Percentiles rank a stretch among this genome's conserved stretches.
phyloP scores from a whole-genome alignment of 2,329 filamentous ascomycete genomes.

The Venturia pyrina region DNA sequence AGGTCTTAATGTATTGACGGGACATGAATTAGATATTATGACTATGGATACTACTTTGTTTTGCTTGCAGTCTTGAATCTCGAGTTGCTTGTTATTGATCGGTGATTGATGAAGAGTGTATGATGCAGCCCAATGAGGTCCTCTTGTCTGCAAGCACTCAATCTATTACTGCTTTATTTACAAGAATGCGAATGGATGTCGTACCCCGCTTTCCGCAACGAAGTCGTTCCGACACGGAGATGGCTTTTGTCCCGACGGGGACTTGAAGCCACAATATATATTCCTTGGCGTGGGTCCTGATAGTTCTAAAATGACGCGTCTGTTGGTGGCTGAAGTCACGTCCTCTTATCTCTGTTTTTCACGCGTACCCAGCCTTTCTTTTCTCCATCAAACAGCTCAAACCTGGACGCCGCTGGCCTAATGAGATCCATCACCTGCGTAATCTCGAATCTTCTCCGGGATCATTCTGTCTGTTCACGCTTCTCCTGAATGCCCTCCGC shows the following conservation, averaged over 20 bases:
- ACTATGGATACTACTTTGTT: neutral
- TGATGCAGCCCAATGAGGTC: neutral
- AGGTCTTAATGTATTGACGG: slow-evolving; percentile 2
- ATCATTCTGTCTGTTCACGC: neutral
- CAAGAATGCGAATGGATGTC: neutral
- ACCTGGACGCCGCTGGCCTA: neutral
- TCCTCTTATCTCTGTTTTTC: neutral
- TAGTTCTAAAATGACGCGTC: neutral
- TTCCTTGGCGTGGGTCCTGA: neutral
- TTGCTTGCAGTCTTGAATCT: neutral
- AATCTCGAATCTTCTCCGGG: neutral
- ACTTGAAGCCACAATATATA: neutral
- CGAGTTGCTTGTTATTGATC: neutral
- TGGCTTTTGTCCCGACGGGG: neutral
- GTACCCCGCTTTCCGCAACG: neutral
- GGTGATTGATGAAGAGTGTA: neutral
- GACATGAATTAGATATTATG: neutral
- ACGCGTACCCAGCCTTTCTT: too few species aligned
- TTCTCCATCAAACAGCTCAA: neutral
- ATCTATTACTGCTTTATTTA: too few species aligned
- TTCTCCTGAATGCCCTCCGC: neutral
- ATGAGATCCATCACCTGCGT: neutral
- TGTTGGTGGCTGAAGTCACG: neutral
- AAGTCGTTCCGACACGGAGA: neutral
- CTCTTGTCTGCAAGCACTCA: too few species aligned